These are phyloP conservation scores for Macaranga tanarius DNA, from an alignment of 441 rosid genomes.

Conservation along the genomic window DNA sequence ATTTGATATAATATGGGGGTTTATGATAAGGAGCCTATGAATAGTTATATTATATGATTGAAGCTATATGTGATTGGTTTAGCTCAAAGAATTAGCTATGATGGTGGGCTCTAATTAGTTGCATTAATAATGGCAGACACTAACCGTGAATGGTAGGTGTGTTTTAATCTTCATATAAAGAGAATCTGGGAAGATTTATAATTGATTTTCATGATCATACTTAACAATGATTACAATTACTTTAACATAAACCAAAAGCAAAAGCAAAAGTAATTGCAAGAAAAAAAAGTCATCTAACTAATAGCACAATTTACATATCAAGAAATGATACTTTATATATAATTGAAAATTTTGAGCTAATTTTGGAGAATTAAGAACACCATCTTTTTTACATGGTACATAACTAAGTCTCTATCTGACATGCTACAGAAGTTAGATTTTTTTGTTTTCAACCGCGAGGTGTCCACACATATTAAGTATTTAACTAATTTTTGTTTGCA, in stretches of 20 bases:
- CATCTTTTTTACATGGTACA: constrained; percentile 26
- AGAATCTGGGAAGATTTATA: constrained; percentile 27
- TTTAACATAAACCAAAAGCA: constrained; percentile 26
- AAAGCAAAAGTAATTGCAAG: constrained; percentile 18
- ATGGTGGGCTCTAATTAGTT: constrained; percentile 27
- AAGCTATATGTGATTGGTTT: constrained; percentile 8
- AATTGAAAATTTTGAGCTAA: constrained; percentile 10
- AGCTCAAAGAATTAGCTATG: constrained; percentile 24
- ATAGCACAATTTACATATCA: background rate
- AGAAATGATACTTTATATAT: background rate
- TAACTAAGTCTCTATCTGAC: constrained; percentile 19
- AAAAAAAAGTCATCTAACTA: too few relatives aligned
- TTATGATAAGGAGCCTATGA: background rate
- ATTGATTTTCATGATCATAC: constrained; percentile 32
- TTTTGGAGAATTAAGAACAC: constrained; percentile 22
- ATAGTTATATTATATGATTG: background rate
- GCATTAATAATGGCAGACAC: constrained; percentile 44
- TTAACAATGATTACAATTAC: constrained; percentile 31
- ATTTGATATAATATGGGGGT: background rate
- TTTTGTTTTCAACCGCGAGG: too few relatives aligned
- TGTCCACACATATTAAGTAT: too few relatives aligned
- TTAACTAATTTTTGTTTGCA: too few relatives aligned
- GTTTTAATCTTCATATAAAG: constrained; percentile 26
- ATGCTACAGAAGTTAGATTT: constrained; percentile 31
- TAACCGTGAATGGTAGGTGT: constrained; percentile 36